Base-by-base conservation (phyloP, 306 rosid genomes). In the Crotalaria pallida region DNA sequence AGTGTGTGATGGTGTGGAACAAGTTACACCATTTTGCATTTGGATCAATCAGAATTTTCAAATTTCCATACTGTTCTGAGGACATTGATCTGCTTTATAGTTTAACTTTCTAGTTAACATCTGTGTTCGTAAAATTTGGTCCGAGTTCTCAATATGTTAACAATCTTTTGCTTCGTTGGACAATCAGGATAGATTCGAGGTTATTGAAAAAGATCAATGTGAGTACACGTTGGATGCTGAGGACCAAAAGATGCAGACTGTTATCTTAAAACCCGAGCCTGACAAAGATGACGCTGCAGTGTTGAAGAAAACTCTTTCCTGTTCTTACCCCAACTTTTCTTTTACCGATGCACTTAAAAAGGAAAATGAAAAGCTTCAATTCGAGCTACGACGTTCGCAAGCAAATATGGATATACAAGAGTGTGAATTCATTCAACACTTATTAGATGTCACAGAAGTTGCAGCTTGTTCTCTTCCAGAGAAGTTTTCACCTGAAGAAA, bases 191-290 rank as follows among this genome's bases (percentile, higher is more conserved):
- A 91, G 96, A 79, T 78, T 95, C 50, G 96, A 95, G 48, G 79
- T 84, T 80, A 95, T 95, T 74, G 97, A 87, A 69, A 86, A 58
- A 81, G 99, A 95, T 86, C 96, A 87, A 79, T 78, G 86, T 70
- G 99, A 91, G 72, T 95, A 95, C 77, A 91, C 96, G 72, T 82
- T 95, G 75, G 99, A 91, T 77, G 97, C 87, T 18, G 99, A 91
- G 51, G 91, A 86, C 80, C 92, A 89, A 82, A 89, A 70, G 74
- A 77, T 91, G 65, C 99, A 95, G 69, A 84, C 79, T 65, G 96
- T 89, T 40, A 91, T 95, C 77, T 77, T 95, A 64, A 90, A 91
- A 71, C 99, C 97, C 6, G 96, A 89, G 23, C 97, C 96, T 23
- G 86, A 82, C 15, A 62, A 52, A 64, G 77, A 67, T 29, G 93